Base-by-base conservation (phyloP, 768 basidiomycete genomes). In the Leccinum subtestaceum region DNA sequence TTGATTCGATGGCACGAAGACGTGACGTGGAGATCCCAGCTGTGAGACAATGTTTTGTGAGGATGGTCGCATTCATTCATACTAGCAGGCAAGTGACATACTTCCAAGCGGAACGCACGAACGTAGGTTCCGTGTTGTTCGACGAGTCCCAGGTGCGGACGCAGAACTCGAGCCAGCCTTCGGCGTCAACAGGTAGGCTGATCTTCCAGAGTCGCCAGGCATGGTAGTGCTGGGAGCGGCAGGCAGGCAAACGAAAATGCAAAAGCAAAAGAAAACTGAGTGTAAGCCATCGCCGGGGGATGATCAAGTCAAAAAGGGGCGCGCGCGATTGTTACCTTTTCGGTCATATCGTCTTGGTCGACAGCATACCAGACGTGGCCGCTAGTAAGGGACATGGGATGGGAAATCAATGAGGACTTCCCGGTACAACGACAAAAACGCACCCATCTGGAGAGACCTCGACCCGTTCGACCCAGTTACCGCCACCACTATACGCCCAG, bases 81-180 rank as follows among this genome's bases (percentile, higher is more conserved):
- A 5, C n/a, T 40, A 40, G 36, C 38, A 43, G n/a, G 7, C 0
- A 40, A 40, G 40, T 36, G 13, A 40, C 80, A 57, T 59, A 81
- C 81, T 83, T 83, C 81, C 81, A 82, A 4, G 81, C 77, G 7
- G 81, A 82, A 48, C 81, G 78, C 15, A 83, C 78, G 57, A 77
- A 80, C 12, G 82, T 82, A 17, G 82, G 82, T 66, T 83, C 78
- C 3, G 81, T 83, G 63, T 84, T 83, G 69, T 80, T 80, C 8
- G 80, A 80, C n/a, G 80, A 80, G 61, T 83, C 82, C 82, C 82
- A 84, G 0, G 79, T 78, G 52, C 82, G 78, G 21, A 80, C 80
- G 57, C 79, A 80, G 70, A 83, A 79, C 61, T 83, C 81, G 38
- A 82, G 74, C 81, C 82, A 83, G 5, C 82, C 82, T 62, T 84